A percentile compares a stretch with the other conserved stretches of the same genome.
Conservation (phyloP, 23 red algal genomes). For the Chondrus crispus region DNA sequence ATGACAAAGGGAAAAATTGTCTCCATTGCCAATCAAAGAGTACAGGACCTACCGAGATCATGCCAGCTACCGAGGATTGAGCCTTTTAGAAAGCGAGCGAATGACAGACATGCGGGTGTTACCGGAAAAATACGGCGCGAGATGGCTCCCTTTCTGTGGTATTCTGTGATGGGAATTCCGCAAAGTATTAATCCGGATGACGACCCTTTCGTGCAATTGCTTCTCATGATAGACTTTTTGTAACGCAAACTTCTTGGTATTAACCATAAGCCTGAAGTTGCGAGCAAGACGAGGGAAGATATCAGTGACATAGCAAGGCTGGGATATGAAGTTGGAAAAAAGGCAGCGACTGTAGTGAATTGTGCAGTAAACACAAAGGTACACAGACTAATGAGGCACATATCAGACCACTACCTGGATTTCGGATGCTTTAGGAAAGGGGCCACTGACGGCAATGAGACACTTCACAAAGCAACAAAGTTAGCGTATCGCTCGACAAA, state of each 20-base stretch:
- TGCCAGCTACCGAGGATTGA: background rate
- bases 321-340: background rate
- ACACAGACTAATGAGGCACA: background rate
- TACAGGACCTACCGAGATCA: background rate
- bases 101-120: background rate
- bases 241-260: background rate
- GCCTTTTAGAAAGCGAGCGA: background rate
- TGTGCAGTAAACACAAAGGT: conserved; percentile 11
- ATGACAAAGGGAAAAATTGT: background rate
- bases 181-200: background rate
- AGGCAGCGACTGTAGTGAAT: background rate
- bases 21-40: conserved; percentile 2
- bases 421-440: background rate
- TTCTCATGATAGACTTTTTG: background rate
- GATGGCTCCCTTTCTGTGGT: background rate
- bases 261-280: background rate
- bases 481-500: background rate
- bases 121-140: background rate
- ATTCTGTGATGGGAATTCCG: background rate
- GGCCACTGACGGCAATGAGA: background rate
- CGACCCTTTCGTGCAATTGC: background rate
- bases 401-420: background rate
- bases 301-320: background rate
- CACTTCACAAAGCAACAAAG: background rate
- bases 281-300: background rate